Percentiles rank a stretch among this genome's conserved stretches.
Conservation (phyloP, 2,329 filamentous ascomycete genomes). For the Hypoxylon sp. region DNA sequence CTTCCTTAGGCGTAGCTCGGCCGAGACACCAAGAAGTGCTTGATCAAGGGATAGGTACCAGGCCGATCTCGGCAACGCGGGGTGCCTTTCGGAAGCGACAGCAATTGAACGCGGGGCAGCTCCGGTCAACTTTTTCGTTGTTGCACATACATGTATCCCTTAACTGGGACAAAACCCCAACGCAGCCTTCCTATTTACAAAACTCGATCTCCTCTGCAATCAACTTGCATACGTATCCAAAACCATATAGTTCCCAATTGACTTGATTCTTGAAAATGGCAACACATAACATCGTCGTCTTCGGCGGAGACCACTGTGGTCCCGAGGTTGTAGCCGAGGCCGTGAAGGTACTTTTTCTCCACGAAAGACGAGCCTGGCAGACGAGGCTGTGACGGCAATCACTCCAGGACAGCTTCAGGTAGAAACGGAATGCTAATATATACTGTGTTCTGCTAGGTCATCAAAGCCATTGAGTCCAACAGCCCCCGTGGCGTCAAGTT, state of each 20-base stretch:
- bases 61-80: conserved; percentile 46
- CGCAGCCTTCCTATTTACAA: conserved; percentile 5
- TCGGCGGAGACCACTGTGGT: conserved; percentile 87
- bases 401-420: background rate
- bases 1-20: conserved; percentile 8
- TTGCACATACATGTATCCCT: conserved; percentile 1
- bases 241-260: conserved; percentile 11
- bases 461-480: conserved; percentile 82
- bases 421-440: conserved; percentile 15
- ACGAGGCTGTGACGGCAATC: background rate
- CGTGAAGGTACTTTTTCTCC: conserved; percentile 75
- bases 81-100: conserved; percentile 32
- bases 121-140: conserved; percentile 29
- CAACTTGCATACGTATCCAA: conserved; percentile 1
- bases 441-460: conserved; percentile 67
- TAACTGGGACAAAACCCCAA: conserved; percentile 11
- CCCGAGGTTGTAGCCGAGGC: conserved; percentile 90
- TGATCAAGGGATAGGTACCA: conserved; percentile 5
- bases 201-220: conserved; percentile 2
- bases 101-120: conserved; percentile 44
- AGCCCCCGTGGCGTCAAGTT: conserved; percentile 81
- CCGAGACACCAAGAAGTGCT: conserved; percentile 12
- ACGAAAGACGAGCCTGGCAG: background rate
- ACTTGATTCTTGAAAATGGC: conserved; percentile 67
- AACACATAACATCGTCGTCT: conserved; percentile 83